These are phyloP conservation scores for Nymphaea thermarum DNA, from an alignment of 164 flowering plant species.

Conservation along the genomic window DNA sequence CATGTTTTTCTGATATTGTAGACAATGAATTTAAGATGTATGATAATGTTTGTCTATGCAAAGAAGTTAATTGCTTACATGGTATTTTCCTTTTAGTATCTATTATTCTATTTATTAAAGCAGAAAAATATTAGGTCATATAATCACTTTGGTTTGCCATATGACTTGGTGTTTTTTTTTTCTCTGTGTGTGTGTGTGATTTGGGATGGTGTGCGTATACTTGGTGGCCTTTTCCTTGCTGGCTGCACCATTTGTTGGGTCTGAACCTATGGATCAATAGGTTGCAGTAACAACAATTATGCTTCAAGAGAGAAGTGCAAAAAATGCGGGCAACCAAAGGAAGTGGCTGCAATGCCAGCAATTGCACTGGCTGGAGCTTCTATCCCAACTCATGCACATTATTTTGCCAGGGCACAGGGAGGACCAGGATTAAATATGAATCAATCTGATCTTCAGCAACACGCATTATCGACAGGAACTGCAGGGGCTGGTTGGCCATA, in stretches of 20 bases:
- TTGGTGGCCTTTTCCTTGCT: conserved; percentile 55
- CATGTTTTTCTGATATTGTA: no score
- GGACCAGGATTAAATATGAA: conserved; percentile 31
- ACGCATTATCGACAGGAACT: conserved; percentile 32
- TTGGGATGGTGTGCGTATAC: conserved; percentile 75
- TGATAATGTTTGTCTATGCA: no score
- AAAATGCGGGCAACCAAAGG: conserved; percentile 95
- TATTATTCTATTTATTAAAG: no score
- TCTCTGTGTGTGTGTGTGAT: conserved; percentile 29
- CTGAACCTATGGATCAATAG: conserved; percentile 71
- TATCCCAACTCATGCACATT: conserved; percentile 64
- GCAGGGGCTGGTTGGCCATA: conserved; percentile 40
- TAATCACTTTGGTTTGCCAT: conserved; percentile 56
- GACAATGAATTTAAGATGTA: no score
- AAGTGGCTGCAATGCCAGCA: conserved; percentile 93
- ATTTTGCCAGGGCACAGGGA: conserved; percentile 71
- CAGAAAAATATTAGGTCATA: conserved; percentile 4
- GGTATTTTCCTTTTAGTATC: no score
- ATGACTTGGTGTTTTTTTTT: conserved; percentile 39
- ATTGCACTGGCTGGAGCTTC: conserved; percentile 84
- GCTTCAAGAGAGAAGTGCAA: conserved; percentile 97
- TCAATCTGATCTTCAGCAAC: conserved; percentile 29
- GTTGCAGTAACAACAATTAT: conserved; percentile 99
- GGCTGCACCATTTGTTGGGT: conserved; percentile 65
- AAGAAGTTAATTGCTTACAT: no score